These are phyloP conservation scores for Fusarium neocosmosporiellum DNA, from an alignment of 2,329 filamentous ascomycete genomes.

Conservation along the genomic window DNA sequence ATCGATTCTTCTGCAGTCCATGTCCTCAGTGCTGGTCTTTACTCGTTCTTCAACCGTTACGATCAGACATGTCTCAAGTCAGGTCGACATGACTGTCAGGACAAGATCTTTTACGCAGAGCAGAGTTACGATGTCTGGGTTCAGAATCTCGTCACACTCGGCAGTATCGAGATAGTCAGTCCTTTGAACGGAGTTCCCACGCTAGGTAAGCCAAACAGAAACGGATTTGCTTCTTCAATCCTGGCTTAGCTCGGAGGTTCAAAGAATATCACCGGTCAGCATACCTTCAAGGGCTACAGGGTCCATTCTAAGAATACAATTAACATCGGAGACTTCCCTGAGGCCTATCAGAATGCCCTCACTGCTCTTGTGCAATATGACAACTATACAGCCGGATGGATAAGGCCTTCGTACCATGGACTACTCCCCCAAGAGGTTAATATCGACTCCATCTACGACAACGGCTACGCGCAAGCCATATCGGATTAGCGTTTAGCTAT, in stretches of 20 bases:
- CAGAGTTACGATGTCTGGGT: slow-evolving; percentile 39
- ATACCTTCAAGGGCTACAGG: not conserved
- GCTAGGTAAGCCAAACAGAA: not conserved
- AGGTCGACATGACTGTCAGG: slow-evolving; percentile 35
- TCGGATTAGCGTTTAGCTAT: not conserved
- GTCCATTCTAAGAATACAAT: not conserved
- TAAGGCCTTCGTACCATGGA: not conserved
- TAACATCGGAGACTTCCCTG: not conserved
- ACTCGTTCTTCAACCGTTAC: slow-evolving; percentile 44
- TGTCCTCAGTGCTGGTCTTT: slow-evolving; percentile 43
- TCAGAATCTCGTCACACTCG: slow-evolving; percentile 37
- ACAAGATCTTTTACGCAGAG: slow-evolving; percentile 26
- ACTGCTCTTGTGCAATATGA: not conserved
- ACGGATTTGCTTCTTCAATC: too few species aligned
- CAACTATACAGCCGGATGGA: not conserved
- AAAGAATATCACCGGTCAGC: not conserved
- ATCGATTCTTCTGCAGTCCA: slow-evolving; percentile 32
- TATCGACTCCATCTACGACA: not conserved
- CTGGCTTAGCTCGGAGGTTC: too few species aligned
- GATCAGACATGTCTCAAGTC: slow-evolving; percentile 36
- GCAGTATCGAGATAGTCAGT: slow-evolving; percentile 30
- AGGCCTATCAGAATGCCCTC: not conserved
- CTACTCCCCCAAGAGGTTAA: not conserved
- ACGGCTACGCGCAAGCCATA: not conserved
- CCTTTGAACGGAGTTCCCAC: slow-evolving; percentile 4